Evolutionary conservation across 768 basidiomycete genomes (phyloP).

Genomic region (Postia placenta): DNA sequence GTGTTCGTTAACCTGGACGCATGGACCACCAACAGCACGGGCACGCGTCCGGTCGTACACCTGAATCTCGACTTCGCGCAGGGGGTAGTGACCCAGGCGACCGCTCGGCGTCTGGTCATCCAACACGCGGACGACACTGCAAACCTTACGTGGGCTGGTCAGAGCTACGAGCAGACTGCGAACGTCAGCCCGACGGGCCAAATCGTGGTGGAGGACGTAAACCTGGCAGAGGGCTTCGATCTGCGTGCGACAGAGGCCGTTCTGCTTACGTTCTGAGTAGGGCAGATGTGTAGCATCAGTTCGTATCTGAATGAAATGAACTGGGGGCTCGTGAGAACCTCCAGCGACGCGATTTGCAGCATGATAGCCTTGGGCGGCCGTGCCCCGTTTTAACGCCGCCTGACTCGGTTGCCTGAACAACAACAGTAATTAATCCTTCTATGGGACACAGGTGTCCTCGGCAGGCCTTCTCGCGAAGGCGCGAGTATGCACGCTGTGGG

Average conservation of each 20-base stretch:
- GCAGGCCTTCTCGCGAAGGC: no score
- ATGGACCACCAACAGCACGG: conserved; percentile 28
- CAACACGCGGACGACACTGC: conserved; percentile 21
- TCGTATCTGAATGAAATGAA: not conserved
- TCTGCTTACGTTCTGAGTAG: conserved; percentile 13
- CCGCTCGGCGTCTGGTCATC: conserved; percentile 18
- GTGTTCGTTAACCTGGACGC: conserved; percentile 57
- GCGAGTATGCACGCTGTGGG: no score
- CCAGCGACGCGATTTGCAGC: no score
- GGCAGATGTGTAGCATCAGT: not conserved
- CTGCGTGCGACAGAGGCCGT: conserved; percentile 21
- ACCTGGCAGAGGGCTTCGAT: conserved; percentile 16
- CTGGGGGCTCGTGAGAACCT: not conserved
- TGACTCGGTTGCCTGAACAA: no score
- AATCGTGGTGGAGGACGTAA: conserved; percentile 12
- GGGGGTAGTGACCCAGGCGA: conserved; percentile 1
- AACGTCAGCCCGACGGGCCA: conserved; percentile 15
- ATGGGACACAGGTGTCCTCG: no score
- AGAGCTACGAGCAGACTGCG: conserved; percentile 20
- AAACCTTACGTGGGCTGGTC: conserved; percentile 21
- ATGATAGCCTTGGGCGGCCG: not conserved
- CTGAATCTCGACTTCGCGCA: conserved; percentile 33
- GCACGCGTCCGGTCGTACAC: conserved; percentile 32
- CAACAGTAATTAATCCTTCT: no score
- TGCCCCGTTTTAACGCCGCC: no score